These are phyloP conservation scores for Lotmaria passim DNA, from an alignment of 208 protist genomes.

Conservation along the genomic window DNA sequence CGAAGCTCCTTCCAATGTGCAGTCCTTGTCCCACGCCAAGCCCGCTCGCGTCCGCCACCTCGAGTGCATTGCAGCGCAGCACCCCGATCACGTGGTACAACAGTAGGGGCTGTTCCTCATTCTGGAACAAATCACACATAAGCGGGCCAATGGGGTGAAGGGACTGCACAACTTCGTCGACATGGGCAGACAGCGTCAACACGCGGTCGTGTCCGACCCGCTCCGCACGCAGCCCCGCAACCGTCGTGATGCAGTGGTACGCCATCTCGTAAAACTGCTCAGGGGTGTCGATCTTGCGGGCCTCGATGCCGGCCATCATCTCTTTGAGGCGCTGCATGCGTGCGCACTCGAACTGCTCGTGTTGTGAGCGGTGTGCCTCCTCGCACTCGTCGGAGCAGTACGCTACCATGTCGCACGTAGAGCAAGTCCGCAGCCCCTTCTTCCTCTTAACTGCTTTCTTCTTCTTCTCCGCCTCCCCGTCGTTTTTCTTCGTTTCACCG, in stretches of 20 bases:
- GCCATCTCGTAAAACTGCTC: conserved; percentile 75
- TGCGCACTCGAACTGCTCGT: conserved; percentile 73
- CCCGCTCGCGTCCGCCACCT: conserved; percentile 62
- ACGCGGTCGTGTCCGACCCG: conserved; percentile 51
- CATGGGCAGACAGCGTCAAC: conserved; percentile 58
- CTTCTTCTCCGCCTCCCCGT: background rate
- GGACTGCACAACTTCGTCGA: conserved; percentile 59
- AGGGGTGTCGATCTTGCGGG: conserved; percentile 44
- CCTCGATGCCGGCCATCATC: conserved; percentile 48
- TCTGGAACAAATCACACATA: conserved; percentile 28
- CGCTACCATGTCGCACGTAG: conserved; percentile 44
- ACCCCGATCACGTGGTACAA: conserved; percentile 62
- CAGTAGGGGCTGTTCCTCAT: conserved; percentile 25
- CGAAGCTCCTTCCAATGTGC: conserved; percentile 45
- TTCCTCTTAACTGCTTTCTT: background rate
- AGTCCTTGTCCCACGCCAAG: conserved; percentile 83
- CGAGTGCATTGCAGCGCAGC: conserved; percentile 83
- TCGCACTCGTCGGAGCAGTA: conserved; percentile 74
- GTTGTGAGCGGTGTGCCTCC: conserved; percentile 44
- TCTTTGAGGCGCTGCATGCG: conserved; percentile 53
- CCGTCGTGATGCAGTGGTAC: conserved; percentile 77
- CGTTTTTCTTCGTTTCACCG: background rate
- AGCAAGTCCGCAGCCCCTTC: conserved; percentile 27
- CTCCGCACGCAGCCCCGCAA: conserved; percentile 43
- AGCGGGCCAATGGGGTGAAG: conserved; percentile 65